Percentiles rank a stretch among this genome's conserved stretches.
phyloP scores from a whole-genome alignment of 768 basidiomycete genomes.

The Boletus subcaerulescens region DNA sequence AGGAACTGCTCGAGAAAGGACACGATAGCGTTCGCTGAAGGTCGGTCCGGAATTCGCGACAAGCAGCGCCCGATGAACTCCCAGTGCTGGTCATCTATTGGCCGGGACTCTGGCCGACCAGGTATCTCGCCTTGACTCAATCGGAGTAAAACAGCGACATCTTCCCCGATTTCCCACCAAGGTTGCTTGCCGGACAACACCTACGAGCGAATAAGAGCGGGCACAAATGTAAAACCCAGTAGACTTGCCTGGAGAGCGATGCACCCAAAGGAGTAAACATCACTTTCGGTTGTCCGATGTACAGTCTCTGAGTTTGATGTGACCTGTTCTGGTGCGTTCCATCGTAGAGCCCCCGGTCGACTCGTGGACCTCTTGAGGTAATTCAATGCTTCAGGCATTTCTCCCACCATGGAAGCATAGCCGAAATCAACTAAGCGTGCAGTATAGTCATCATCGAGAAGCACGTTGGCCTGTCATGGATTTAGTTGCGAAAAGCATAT shows the following conservation, averaged over 20 bases:
- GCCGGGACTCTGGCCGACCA: not conserved
- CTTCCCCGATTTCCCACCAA: not conserved
- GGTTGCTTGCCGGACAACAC: not conserved
- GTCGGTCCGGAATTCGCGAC: not conserved
- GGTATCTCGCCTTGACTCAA: not conserved
- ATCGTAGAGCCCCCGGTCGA: not conserved
- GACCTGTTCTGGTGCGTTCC: conserved; percentile 1
- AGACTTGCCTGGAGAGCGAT: not conserved
- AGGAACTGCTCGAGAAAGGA: not conserved
- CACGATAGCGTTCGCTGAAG: not conserved
- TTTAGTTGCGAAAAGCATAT: not conserved
- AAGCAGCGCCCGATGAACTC: not conserved
- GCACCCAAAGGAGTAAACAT: conserved; percentile 3
- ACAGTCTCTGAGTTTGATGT: not conserved
- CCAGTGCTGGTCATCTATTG: not conserved
- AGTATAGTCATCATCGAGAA: not conserved
- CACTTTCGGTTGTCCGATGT: not conserved
- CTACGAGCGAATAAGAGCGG: not conserved
- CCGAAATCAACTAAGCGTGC: conserved; percentile 3
- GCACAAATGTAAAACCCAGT: too few relatives aligned
- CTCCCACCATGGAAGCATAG: conserved; percentile 1
- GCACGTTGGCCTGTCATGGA: not conserved
- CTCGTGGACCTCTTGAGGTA: not conserved
- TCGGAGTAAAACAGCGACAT: not conserved
- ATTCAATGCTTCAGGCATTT: not conserved